A percentile compares a stretch with the other conserved stretches of the same genome.
Evolutionary conservation across 306 rosid genomes (phyloP).

Genomic region (Fragaria iinumae): DNA sequence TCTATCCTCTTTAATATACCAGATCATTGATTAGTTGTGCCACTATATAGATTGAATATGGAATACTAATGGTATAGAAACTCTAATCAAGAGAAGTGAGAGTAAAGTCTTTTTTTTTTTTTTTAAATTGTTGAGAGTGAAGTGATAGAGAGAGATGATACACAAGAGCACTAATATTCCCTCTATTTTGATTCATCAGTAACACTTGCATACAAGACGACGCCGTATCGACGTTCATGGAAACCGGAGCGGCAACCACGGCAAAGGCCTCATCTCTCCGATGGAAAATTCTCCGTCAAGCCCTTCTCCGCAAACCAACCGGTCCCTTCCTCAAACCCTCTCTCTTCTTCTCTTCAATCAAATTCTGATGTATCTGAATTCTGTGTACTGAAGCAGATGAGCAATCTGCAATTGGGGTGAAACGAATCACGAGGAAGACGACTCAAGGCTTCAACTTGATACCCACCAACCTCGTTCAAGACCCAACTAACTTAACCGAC

Average conservation of each 20-base stretch:
- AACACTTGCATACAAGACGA: background rate
- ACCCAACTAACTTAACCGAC: conserved; percentile 36
- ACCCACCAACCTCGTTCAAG: conserved; percentile 39
- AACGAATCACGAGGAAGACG: conserved; percentile 64
- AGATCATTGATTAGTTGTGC: too few species aligned
- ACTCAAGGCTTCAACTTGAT: conserved; percentile 75
- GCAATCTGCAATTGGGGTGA: conserved; percentile 38
- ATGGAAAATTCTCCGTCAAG: conserved; percentile 77
- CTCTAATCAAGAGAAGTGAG: too few species aligned
- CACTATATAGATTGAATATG: too few species aligned
- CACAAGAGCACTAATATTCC: too few species aligned
- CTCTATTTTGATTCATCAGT: background rate
- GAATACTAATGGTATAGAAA: too few species aligned
- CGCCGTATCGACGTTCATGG: background rate
- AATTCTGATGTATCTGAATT: conserved; percentile 1
- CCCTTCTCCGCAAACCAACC: conserved; percentile 47
- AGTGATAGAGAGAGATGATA: too few species aligned
- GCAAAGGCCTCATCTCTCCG: conserved; percentile 62
- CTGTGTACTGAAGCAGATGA: conserved; percentile 34
- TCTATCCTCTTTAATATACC: too few species aligned
- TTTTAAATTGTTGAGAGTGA: too few species aligned
- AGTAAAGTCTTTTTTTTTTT: too few species aligned
- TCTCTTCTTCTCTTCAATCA: background rate
- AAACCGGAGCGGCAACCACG: background rate
- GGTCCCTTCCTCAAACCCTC: background rate